A percentile compares a stretch with the other conserved stretches of the same genome.
These are phyloP conservation scores for Nothomitra cinnamomea DNA, from an alignment of 2,329 filamentous ascomycete genomes.

Conservation along the genomic window DNA sequence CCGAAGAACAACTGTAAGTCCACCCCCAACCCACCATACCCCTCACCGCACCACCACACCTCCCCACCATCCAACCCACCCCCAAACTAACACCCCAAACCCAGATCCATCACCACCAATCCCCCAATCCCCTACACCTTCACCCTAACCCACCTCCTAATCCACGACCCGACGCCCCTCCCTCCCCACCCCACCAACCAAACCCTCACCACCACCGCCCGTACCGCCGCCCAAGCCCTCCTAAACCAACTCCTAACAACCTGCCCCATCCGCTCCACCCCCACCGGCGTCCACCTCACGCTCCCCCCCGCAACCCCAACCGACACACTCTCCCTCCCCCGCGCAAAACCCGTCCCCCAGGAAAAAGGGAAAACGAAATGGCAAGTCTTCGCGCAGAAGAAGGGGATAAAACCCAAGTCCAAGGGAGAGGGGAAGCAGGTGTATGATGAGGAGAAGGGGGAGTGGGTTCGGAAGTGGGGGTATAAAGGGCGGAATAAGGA, in stretches of 20 bases:
- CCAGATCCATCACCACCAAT: too few relatives aligned
- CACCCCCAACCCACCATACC: too few relatives aligned
- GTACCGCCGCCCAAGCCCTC: slow-evolving; percentile 79
- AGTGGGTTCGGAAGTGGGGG: slow-evolving; percentile 91
- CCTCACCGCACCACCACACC: slow-evolving; percentile 8
- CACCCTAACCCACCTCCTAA: slow-evolving; percentile 75
- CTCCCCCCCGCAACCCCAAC: slow-evolving; percentile 54
- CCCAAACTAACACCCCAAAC: too few relatives aligned
- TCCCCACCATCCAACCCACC: slow-evolving; percentile 38
- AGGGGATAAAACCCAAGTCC: slow-evolving; percentile 84
- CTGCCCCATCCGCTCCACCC: slow-evolving; percentile 57
- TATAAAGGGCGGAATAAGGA: slow-evolving; percentile 83
- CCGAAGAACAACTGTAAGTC: slow-evolving; percentile 36
- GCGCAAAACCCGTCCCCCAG: slow-evolving; percentile 79
- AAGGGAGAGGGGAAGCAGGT: slow-evolving; percentile 63
- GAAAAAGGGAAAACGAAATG: slow-evolving; percentile 78
- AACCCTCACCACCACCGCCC: slow-evolving; percentile 55
- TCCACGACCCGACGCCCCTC: slow-evolving; percentile 74
- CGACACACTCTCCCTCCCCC: slow-evolving; percentile 37
- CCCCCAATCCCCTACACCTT: slow-evolving; percentile 54
- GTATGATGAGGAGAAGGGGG: slow-evolving; percentile 68
- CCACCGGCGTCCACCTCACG: slow-evolving; percentile 56
- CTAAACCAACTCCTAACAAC: slow-evolving; percentile 90
- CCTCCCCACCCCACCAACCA: slow-evolving; percentile 34
- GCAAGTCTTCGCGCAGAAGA: slow-evolving; percentile 91